Base-by-base conservation (phyloP, 495 filamentous ascomycete species). In the Glutinoglossum americanum region DNA sequence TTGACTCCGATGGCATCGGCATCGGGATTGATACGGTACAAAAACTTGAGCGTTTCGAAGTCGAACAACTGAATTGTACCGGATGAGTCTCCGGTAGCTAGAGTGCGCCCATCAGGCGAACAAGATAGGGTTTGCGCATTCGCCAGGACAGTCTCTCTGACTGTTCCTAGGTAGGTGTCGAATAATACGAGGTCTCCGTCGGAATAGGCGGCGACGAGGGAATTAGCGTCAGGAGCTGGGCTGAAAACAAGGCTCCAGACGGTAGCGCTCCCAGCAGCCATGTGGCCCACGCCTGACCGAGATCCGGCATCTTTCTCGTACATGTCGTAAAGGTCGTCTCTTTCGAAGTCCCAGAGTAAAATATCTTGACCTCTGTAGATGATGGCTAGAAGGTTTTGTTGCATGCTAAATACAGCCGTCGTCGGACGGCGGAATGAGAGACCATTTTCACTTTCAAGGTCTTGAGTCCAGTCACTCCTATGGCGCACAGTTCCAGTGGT, bases 311-410 rank as follows among this genome's bases (percentile, higher is more conserved):
- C 54, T 54, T 62, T 66, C 13, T 57, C 61, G 49, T 63, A 67
- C 0, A 60, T 59, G 11, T 66, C 62, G 9, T 63, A 32, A 13
- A 64, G 44, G 0, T 17, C 10, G 9, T 63, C 44, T 19, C 57
- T 35, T n/a, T 64, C 65, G 23, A 62, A 27, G 26, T 67, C 64
- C 62, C 64, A 66, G 1, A 67, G 44, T 1, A 64, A 41, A 26
- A 67, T 63, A 26, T 66, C 62, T 56, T 64, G 56, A 28, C 63
- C 65, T 25, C 60, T 33, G 11, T 65, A 67, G 26, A 62, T 45
- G 6, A 67, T 57, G 8, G 67, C 66, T 1, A 69, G 51, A 15
- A 68, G 62, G 26, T 60, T 58, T n/a, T 54, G 37, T 13, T 61
- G 57, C 0, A 51, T 37, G 32, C 59, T 48, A 6, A 68, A 58